Percentiles rank a stretch among this genome's conserved stretches.
Conservation (phyloP, 192 early-diverging fungal species). For the Lobosporangium transversale region DNA sequence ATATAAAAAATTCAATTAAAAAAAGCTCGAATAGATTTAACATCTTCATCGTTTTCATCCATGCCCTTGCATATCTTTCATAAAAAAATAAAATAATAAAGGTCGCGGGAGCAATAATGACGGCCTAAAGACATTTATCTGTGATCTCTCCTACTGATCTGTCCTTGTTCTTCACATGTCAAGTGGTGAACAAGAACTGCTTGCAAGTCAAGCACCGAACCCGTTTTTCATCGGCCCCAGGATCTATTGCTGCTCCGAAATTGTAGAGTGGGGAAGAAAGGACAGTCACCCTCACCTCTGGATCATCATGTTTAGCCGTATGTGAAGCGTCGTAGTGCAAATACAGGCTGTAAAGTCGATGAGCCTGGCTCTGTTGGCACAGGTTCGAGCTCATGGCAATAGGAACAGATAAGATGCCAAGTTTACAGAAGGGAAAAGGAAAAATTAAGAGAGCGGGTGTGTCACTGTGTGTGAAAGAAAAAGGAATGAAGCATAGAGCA, state of each 20-base stretch:
- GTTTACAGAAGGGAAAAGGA: not conserved
- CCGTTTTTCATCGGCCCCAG: too few relatives aligned
- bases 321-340: slow-evolving; percentile 51
- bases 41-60: too few relatives aligned
- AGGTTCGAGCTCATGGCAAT: slow-evolving; percentile 49
- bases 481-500: slow-evolving; percentile 1
- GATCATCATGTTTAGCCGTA: slow-evolving; percentile 50
- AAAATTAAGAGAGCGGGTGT: not conserved
- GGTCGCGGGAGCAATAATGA: too few relatives aligned
- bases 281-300: slow-evolving; percentile 52
- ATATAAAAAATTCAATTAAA: too few relatives aligned
- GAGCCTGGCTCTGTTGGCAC: slow-evolving; percentile 52
- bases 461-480: not conserved
- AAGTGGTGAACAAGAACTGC: too few relatives aligned
- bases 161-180: too few relatives aligned
- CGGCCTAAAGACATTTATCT: too few relatives aligned
- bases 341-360: slow-evolving; percentile 51
- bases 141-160: too few relatives aligned
- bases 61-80: slow-evolving; percentile 7
- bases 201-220: too few relatives aligned
- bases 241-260: too few relatives aligned
- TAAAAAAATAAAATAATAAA: not conserved
- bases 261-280: not conserved
- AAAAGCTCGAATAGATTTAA: too few relatives aligned
- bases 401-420: not conserved